Evolutionary conservation across 257 asterid genomes (phyloP).

Genomic region (Jaltomata sinuosa): DNA sequence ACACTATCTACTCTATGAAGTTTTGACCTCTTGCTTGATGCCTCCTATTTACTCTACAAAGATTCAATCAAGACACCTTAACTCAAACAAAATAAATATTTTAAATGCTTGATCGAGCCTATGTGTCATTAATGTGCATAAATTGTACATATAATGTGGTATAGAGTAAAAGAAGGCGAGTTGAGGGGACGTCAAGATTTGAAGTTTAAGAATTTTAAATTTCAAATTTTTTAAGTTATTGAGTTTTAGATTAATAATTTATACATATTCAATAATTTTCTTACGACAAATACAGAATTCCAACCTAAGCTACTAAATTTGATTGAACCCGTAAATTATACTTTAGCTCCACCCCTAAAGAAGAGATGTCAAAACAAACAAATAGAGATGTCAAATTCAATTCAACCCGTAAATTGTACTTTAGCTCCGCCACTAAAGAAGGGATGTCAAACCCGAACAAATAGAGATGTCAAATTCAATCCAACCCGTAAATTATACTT

Average conservation of each 20-base stretch:
- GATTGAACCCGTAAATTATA: no score
- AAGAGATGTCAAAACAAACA: no score
- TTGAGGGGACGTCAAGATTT: no score
- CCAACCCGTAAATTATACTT: background rate
- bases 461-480: no score
- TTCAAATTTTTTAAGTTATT: background rate
- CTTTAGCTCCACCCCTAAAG: no score
- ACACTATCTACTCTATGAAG: background rate
- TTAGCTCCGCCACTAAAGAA: no score
- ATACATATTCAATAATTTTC: background rate
- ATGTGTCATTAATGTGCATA: rapidly evolving
- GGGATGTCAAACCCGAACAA: no score
- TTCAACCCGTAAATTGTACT: no score
- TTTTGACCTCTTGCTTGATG: background rate
- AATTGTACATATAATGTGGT: background rate
- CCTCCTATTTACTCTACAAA: background rate
- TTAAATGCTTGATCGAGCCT: background rate
- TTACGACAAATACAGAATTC: background rate
- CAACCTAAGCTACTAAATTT: no score
- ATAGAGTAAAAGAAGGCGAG: background rate
- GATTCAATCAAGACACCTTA: background rate
- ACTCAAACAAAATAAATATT: background rate
- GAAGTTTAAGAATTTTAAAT: background rate
- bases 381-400: no score
- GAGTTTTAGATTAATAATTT: background rate